phyloP scores from a whole-genome alignment of 2,329 filamentous ascomycete genomes.

The Pseudophaeomoniella oleicola region DNA sequence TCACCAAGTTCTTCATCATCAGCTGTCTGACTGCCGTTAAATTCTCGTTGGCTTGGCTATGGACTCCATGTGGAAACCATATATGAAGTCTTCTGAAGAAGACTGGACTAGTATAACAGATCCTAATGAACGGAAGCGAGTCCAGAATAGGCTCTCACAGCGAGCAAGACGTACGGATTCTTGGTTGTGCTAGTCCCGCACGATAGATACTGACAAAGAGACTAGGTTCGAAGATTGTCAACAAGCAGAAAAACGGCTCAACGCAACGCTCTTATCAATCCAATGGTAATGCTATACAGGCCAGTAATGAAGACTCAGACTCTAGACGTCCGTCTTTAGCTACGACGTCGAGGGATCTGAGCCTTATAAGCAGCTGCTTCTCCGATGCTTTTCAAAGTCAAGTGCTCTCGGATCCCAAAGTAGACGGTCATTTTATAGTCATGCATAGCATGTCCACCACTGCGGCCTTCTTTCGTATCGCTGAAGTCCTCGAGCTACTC shows the following conservation, averaged over 20 bases:
- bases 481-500: background rate
- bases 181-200: constrained; percentile 3
- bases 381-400: background rate
- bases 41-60: background rate
- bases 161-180: constrained; percentile 9
- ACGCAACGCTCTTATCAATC: background rate
- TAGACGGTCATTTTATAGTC: background rate
- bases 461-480: background rate
- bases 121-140: constrained; percentile 6
- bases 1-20: no score
- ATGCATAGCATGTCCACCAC: background rate
- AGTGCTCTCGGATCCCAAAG: background rate
- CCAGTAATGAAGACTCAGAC: background rate
- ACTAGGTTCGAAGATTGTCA: background rate
- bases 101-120: constrained; percentile 8
- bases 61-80: background rate
- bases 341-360: background rate
- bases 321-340: background rate
- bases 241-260: background rate
- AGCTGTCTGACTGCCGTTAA: background rate
- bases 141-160: constrained; percentile 12
- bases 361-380: background rate
- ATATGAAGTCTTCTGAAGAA: constrained; percentile 3
- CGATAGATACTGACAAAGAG: background rate
- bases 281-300: background rate